A percentile compares a stretch with the other conserved stretches of the same genome.
Conservation (phyloP, 208 protist species). For the Herpetomonas samuelpessoai region DNA sequence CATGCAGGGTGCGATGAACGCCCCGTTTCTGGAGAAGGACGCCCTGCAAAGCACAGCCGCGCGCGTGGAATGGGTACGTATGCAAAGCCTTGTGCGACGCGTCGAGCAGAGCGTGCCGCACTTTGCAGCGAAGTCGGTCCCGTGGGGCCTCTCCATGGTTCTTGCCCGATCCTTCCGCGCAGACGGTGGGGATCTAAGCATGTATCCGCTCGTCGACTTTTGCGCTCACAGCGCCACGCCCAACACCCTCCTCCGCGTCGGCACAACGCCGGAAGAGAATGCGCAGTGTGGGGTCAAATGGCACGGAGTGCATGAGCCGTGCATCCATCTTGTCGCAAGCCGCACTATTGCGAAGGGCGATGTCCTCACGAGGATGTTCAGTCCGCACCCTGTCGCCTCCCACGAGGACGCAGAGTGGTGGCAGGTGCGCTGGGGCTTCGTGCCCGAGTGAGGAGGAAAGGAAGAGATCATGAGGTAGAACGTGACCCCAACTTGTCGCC, state of each 20-base stretch:
- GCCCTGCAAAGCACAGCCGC: constrained; percentile 31
- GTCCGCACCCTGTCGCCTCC: constrained; percentile 29
- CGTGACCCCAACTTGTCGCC: too few species aligned
- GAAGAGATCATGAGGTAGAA: too few species aligned
- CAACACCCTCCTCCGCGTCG: constrained; percentile 27
- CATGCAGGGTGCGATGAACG: constrained; percentile 58
- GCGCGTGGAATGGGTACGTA: constrained; percentile 63
- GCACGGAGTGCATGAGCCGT: constrained; percentile 30
- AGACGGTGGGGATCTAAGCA: constrained; percentile 43
- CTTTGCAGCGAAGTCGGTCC: constrained; percentile 70
- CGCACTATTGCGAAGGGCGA: constrained; percentile 42
- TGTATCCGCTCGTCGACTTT: constrained; percentile 85
- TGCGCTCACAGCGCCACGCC: constrained; percentile 65
- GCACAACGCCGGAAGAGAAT: constrained; percentile 2
- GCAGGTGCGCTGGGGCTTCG: constrained; percentile 76
- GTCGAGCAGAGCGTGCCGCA: constrained; percentile 80
- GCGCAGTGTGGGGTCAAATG: constrained; percentile 21
- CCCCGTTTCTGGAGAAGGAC: constrained; percentile 65
- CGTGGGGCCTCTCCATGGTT: constrained; percentile 82
- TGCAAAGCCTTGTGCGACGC: constrained; percentile 45
- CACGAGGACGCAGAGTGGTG: constrained; percentile 72
- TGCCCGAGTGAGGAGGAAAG: constrained; percentile 21
- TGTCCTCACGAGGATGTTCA: constrained; percentile 57
- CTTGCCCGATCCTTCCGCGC: constrained; percentile 53
- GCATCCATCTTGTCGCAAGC: constrained; percentile 54